Percentiles rank a stretch among this genome's conserved stretches.
phyloP scores from a whole-genome alignment of 2,329 filamentous ascomycete genomes.

The Colletotrichum spaethianum region DNA sequence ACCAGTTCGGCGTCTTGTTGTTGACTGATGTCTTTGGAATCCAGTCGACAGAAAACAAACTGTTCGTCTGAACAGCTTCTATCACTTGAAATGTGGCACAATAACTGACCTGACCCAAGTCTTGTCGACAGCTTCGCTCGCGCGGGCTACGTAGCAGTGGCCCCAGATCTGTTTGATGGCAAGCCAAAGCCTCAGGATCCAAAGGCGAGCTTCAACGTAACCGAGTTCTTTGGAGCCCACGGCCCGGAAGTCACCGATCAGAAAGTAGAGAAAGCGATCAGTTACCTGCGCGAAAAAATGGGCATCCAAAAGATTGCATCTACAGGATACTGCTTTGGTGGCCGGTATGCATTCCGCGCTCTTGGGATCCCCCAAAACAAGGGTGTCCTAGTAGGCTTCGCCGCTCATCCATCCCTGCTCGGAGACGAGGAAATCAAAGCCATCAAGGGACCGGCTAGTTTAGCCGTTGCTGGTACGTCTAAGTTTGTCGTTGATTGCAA shows the following conservation, averaged over 20 bases:
- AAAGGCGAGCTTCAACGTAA: slow-evolving; percentile 53
- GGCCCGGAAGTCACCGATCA: slow-evolving; percentile 57
- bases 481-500: accelerated
- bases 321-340: slow-evolving; percentile 77
- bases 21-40: slow-evolving; percentile 56
- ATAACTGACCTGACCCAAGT: slow-evolving; percentile 29
- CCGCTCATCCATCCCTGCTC: slow-evolving; percentile 76
- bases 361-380: slow-evolving; percentile 58
- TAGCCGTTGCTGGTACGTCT: slow-evolving; percentile 71
- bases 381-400: slow-evolving; percentile 70
- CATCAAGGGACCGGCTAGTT: slow-evolving; percentile 69
- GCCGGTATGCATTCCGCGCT: slow-evolving; percentile 69
- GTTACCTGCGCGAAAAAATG: slow-evolving; percentile 59
- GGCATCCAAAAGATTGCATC: slow-evolving; percentile 68
- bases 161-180: slow-evolving; percentile 77
- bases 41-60: slow-evolving; percentile 45
- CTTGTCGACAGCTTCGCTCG: slow-evolving; percentile 77
- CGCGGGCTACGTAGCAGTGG: slow-evolving; percentile 75
- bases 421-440: slow-evolving; percentile 70
- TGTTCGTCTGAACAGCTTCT: slow-evolving; percentile 8
- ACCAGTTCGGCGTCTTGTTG: slow-evolving; percentile 10
- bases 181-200: slow-evolving; percentile 61
- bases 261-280: slow-evolving; percentile 60
- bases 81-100: accelerated
- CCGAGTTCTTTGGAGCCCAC: slow-evolving; percentile 58